Evolutionary conservation across 1,284 basidiomycete species (phyloP).

Genomic region (Ceratobasidium sp.): DNA sequence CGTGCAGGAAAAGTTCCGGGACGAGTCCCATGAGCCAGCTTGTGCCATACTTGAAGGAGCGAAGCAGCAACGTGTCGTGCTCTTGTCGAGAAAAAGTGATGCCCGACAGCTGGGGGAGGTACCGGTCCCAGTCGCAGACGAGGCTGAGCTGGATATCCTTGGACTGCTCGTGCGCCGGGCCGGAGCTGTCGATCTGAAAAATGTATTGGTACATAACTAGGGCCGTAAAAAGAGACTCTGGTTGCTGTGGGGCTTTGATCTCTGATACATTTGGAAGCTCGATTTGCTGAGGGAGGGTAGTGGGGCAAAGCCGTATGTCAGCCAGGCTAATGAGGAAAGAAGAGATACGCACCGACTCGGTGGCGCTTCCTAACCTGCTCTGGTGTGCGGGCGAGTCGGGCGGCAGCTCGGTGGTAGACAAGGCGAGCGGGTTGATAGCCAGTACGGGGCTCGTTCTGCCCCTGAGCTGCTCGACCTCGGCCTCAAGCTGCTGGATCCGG

Average conservation of each 20-base stretch:
- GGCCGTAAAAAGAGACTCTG: neutral
- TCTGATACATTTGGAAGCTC: neutral
- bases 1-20: conserved; percentile 26
- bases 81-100: conserved; percentile 2
- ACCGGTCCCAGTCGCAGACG: conserved; percentile 25
- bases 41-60: conserved; percentile 30
- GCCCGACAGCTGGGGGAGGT: conserved; percentile 11
- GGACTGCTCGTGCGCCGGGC: conserved; percentile 8
- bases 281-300: too few species aligned
- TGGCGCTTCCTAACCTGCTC: too few species aligned
- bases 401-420: too few species aligned
- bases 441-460: neutral
- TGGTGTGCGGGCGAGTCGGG: too few species aligned
- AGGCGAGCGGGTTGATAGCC: neutral
- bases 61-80: conserved; percentile 19
- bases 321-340: too few species aligned
- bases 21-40: conserved; percentile 33
- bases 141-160: conserved; percentile 17
- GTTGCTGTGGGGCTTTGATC: too few species aligned
- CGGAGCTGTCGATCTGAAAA: conserved; percentile 4
- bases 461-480: conserved; percentile 21
- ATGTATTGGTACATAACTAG: conserved; percentile 32
- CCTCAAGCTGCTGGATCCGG: conserved; percentile 8
- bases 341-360: too few species aligned
- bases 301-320: too few species aligned